Percentiles rank a stretch among this genome's conserved stretches.
phyloP scores from a whole-genome alignment of 2,329 filamentous ascomycete genomes.

The Fusarium pseudocircinatum region DNA sequence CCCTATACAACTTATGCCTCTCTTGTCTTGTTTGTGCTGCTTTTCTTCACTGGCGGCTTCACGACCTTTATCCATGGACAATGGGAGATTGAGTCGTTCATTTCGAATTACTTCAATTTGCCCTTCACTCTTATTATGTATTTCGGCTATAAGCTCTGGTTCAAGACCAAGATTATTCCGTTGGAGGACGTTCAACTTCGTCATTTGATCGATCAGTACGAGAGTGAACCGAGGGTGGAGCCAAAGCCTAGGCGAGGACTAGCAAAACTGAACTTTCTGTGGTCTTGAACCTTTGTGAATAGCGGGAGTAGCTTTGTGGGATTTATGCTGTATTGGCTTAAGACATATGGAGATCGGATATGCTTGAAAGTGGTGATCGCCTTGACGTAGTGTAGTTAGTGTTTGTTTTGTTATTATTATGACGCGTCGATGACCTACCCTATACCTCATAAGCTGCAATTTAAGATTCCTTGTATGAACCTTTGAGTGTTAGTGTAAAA shows the following conservation, averaged over 20 bases:
- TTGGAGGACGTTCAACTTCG: background rate
- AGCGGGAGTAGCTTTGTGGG: background rate
- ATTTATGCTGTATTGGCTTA: background rate
- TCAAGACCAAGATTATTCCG: background rate
- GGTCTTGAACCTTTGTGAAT: background rate
- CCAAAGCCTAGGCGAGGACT: background rate
- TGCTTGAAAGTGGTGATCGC: background rate
- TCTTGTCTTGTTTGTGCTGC: background rate
- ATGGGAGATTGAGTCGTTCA: background rate
- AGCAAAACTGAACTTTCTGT: background rate
- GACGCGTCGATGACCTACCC: background rate
- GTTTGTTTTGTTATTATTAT: background rate
- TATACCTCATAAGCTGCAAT: background rate
- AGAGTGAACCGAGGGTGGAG: background rate
- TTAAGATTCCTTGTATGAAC: rapidly evolving
- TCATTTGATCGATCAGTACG: background rate
- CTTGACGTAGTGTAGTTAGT: background rate
- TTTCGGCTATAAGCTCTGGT: background rate
- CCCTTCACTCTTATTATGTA: background rate
- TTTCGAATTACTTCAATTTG: conserved; percentile 3
- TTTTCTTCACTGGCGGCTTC: background rate
- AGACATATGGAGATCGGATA: rapidly evolving
- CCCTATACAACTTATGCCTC: background rate
- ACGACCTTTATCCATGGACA: background rate
- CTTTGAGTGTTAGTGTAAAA: background rate